Conservation (phyloP, 2,329 filamentous ascomycete species). For the Pseudopithomyces chartarum region DNA sequence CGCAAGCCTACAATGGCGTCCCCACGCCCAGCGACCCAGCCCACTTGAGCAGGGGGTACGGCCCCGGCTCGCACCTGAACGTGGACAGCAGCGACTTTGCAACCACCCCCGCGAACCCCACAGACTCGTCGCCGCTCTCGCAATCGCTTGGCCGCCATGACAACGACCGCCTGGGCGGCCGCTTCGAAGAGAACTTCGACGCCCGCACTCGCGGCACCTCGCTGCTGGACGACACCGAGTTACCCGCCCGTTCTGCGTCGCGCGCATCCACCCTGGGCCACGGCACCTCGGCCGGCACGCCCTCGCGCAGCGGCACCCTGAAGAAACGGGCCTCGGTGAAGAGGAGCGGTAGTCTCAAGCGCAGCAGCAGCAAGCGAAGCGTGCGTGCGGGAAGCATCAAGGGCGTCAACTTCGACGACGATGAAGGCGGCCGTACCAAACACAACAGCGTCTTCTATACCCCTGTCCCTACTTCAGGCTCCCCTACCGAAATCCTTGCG, state of each 20-base stretch:
- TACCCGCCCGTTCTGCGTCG: slow-evolving; percentile 67
- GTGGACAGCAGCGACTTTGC: slow-evolving; percentile 47
- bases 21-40: slow-evolving; percentile 42
- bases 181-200: slow-evolving; percentile 74
- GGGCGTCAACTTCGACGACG: slow-evolving; percentile 75
- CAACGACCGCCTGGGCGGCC: slow-evolving; percentile 51
- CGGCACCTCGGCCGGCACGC: slow-evolving; percentile 56
- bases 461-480: slow-evolving; percentile 84
- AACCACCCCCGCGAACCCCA: slow-evolving; percentile 35
- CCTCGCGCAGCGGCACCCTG: slow-evolving; percentile 72
- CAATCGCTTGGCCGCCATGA: slow-evolving; percentile 34
- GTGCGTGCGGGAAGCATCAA: slow-evolving; percentile 84
- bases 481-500: slow-evolving; percentile 84
- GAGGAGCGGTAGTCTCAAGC: slow-evolving; percentile 73
- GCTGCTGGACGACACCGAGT: slow-evolving; percentile 58
- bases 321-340: slow-evolving; percentile 87
- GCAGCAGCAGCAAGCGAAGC: slow-evolving; percentile 80
- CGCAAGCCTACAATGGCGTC: slow-evolving; percentile 44
- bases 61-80: slow-evolving; percentile 29
- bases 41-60: slow-evolving; percentile 43
- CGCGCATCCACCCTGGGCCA: slow-evolving; percentile 53
- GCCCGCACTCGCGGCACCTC: slow-evolving; percentile 70
- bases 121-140: slow-evolving; percentile 40
- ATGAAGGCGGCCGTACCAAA: slow-evolving; percentile 65
- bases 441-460: slow-evolving; percentile 85